A percentile compares a stretch with the other conserved stretches of the same genome.
Evolutionary conservation across 371 early-diverging fungal species (phyloP).

Genomic region (Smittium culicis): DNA sequence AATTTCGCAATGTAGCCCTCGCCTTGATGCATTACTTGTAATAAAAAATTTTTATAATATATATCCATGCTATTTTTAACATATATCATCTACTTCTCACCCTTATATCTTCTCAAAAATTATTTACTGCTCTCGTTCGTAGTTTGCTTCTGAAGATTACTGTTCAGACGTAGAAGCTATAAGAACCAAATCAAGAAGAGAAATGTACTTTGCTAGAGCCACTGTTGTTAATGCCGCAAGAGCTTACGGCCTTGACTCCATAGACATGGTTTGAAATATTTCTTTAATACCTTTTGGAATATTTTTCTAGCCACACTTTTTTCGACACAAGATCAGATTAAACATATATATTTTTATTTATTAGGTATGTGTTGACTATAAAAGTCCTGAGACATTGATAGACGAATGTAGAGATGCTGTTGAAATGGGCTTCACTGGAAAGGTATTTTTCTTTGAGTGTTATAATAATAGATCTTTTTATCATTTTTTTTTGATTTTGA

Average conservation of each 20-base stretch:
- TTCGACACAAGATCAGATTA: too few relatives aligned
- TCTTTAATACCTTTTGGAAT: too few relatives aligned
- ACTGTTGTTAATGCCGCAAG: constrained; percentile 63
- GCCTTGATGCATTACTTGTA: constrained; percentile 60
- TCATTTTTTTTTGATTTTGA: constrained; percentile 2
- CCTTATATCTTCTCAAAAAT: constrained; percentile 11
- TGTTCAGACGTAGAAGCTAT: constrained; percentile 70
- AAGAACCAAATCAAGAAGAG: constrained; percentile 51
- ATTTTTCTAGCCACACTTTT: too few relatives aligned
- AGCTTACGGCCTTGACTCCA: constrained; percentile 74
- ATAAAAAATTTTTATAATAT: too few relatives aligned
- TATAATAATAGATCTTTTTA: too few relatives aligned
- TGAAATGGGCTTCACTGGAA: constrained; percentile 85
- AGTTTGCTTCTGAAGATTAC: constrained; percentile 90
- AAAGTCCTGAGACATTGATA: constrained; percentile 42
- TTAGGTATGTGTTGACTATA: constrained; percentile 71
- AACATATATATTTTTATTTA: too few relatives aligned
- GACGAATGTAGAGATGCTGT: constrained; percentile 77
- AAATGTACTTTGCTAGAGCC: constrained; percentile 68
- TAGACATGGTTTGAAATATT: constrained; percentile 70
- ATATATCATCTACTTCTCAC: background rate
- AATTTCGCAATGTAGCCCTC: constrained; percentile 52
- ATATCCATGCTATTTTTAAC: too few relatives aligned
- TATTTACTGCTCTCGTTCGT: constrained; percentile 20
- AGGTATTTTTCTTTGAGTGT: too few relatives aligned